Evolutionary conservation across 2,329 filamentous ascomycete species (phyloP).

Genomic region (Fusarium sp.): DNA sequence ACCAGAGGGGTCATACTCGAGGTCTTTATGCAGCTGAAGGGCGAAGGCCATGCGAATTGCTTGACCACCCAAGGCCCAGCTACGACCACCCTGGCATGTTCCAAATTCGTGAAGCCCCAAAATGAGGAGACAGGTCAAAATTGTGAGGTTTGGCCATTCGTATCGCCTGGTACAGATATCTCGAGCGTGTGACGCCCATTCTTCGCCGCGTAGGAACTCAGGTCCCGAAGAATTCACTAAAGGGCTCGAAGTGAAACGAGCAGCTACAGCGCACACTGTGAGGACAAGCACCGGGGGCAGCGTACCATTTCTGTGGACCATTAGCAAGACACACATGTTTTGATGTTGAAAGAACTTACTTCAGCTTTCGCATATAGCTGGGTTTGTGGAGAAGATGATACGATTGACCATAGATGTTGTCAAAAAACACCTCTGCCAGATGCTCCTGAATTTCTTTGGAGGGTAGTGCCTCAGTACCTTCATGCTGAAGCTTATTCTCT

Average conservation of each 20-base stretch:
- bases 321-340: conserved; percentile 1
- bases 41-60: conserved; percentile 98
- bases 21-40: conserved; percentile 89
- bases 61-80: conserved; percentile 95
- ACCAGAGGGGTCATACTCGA: conserved; percentile 81
- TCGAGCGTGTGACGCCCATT: conserved; percentile 88
- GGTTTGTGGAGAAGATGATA: conserved; percentile 96
- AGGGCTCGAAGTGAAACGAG: conserved; percentile 91
- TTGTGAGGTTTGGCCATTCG: conserved; percentile 95
- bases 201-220: conserved; percentile 83
- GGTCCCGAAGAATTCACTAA: conserved; percentile 78
- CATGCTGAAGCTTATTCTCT: conserved; percentile 79
- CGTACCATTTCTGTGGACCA: conserved; percentile 55
- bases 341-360: conserved; percentile 56
- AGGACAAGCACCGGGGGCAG: conserved; percentile 90
- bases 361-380: conserved; percentile 90
- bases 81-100: conserved; percentile 93
- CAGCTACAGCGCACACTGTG: conserved; percentile 95
- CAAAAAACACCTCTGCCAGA: conserved; percentile 93
- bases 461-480: conserved; percentile 85
- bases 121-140: conserved; percentile 88
- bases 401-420: conserved; percentile 93
- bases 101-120: conserved; percentile 95
- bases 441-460: conserved; percentile 91
- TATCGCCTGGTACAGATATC: conserved; percentile 88